These are phyloP conservation scores for Simmondsia chinensis DNA, from an alignment of 148 eudicot species.

Conservation along the genomic window DNA sequence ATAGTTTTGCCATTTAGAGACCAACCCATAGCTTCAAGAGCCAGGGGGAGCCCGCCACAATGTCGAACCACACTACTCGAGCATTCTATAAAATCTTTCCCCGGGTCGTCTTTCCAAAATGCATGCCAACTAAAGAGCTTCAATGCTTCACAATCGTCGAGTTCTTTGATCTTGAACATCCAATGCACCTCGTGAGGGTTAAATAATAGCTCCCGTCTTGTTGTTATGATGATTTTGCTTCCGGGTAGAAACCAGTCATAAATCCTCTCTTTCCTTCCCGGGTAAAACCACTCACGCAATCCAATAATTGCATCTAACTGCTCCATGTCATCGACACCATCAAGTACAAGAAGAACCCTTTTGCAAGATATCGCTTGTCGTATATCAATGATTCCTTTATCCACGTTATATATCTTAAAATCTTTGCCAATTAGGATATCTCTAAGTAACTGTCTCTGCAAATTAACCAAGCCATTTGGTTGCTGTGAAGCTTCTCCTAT, in stretches of 20 bases:
- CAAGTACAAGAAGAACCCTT: slow-evolving; percentile 6
- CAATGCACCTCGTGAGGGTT: background rate
- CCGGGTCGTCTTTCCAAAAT: background rate
- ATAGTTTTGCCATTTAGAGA: background rate
- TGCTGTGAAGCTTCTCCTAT: background rate
- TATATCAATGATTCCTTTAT: background rate
- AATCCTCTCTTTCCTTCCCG: too few species aligned
- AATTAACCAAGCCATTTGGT: background rate
- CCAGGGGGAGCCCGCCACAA: slow-evolving; percentile 7
- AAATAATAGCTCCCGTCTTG: slow-evolving; percentile 2
- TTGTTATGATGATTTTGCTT: slow-evolving; percentile 9
- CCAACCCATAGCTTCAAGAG: slow-evolving; percentile 6
- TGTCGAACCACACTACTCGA: background rate
- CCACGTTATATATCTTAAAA: background rate
- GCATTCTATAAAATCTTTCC: background rate
- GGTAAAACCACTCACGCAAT: background rate
- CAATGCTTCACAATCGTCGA: slow-evolving; percentile 1
- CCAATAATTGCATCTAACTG: slow-evolving; percentile 4
- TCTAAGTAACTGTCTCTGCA: slow-evolving; percentile 4
- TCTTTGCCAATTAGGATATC: background rate
- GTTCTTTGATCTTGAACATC: background rate
- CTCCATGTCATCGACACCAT: slow-evolving; percentile 2
- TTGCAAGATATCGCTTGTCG: background rate
- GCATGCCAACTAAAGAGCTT: slow-evolving; percentile 7
- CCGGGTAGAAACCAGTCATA: too few species aligned